Conservation (phyloP, 345 rosid genomes). For the Schrenkiella parvula region DNA sequence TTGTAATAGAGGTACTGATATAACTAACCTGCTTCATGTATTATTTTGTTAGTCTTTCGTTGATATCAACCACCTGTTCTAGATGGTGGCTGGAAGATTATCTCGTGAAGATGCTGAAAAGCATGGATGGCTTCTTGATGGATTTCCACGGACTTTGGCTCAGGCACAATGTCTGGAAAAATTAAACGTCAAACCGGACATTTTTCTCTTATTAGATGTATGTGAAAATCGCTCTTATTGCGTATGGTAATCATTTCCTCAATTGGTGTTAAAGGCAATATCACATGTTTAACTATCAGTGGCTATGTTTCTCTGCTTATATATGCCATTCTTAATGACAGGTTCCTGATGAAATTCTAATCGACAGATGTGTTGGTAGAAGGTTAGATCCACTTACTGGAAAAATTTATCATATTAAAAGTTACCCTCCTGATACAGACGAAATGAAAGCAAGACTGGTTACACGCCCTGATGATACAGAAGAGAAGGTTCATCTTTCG, state of each 20-base stretch:
- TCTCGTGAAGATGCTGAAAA: constrained; percentile 64
- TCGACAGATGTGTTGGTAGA: constrained; percentile 91
- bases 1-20: constrained; percentile 60
- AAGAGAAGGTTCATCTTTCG: constrained; percentile 53
- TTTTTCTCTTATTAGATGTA: constrained; percentile 70
- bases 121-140: constrained; percentile 94
- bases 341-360: constrained; percentile 94
- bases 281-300: not conserved
- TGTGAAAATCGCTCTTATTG: constrained; percentile 19
- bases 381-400: constrained; percentile 70
- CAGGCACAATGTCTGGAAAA: constrained; percentile 80
- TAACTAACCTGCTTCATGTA: not conserved
- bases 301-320: constrained; percentile 29
- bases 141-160: constrained; percentile 69
- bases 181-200: constrained; percentile 68
- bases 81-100: constrained; percentile 69
- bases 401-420: constrained; percentile 71
- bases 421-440: constrained; percentile 65
- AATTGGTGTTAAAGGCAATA: not conserved
- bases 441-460: constrained; percentile 75
- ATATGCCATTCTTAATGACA: constrained; percentile 42
- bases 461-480: constrained; percentile 90
- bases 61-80: constrained; percentile 10
- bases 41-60: not conserved
- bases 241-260: not conserved